phyloP scores from a whole-genome alignment of 2,329 filamentous ascomycete species.

The Diplodia corticola region DNA sequence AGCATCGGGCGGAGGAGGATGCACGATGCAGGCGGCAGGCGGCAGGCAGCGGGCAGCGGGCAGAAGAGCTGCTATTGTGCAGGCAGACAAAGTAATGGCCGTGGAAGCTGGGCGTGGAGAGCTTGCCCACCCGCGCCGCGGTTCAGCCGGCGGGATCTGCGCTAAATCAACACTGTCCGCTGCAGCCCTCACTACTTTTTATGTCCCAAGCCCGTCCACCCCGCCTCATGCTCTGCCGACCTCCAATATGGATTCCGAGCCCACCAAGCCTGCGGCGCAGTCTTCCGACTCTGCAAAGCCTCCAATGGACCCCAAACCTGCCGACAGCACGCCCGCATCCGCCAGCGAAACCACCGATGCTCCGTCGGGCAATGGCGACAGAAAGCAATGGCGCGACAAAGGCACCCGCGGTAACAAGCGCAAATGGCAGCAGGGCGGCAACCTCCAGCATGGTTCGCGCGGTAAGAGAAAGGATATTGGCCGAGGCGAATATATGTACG shows the following conservation, averaged over 20 bases:
- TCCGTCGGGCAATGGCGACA: neutral
- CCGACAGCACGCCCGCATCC: neutral
- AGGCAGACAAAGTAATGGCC: neutral
- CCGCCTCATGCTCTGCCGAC: slow-evolving; percentile 30
- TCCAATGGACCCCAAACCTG: slow-evolving; percentile 31
- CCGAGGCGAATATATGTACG: slow-evolving; percentile 65
- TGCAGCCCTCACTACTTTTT: slow-evolving; percentile 7
- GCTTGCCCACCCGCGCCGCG: neutral
- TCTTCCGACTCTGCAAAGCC: slow-evolving; percentile 20
- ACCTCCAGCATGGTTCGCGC: slow-evolving; percentile 34
- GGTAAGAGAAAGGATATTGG: slow-evolving; percentile 68
- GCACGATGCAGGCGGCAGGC: slow-evolving; percentile 6
- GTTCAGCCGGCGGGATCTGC: neutral
- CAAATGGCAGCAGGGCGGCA: slow-evolving; percentile 30
- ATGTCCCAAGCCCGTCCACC: neutral
- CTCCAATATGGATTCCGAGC: slow-evolving; percentile 30
- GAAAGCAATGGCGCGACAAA: slow-evolving; percentile 19
- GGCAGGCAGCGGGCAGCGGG: neutral
- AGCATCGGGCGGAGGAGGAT: neutral
- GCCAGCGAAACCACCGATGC: neutral
- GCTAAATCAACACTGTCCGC: neutral
- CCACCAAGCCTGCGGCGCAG: slow-evolving; percentile 24
- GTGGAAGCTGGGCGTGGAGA: neutral
- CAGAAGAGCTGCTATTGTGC: neutral
- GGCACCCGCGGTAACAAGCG: slow-evolving; percentile 31